Evolutionary conservation across 2,329 filamentous ascomycete genomes (phyloP).

Genomic region (Colletotrichum lini): DNA sequence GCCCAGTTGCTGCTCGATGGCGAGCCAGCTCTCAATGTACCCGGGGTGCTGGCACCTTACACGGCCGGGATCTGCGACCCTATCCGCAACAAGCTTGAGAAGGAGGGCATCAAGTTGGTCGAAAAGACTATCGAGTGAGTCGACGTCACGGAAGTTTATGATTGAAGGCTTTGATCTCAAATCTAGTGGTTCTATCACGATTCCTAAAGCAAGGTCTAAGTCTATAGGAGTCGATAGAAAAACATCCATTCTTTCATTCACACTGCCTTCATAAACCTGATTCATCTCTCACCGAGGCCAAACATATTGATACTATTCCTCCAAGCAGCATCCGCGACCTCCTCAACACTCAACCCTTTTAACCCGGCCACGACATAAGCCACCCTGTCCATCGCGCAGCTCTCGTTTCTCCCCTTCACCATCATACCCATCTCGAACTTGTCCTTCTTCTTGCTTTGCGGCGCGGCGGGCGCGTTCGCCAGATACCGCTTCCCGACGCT

Average conservation of each 20-base stretch:
- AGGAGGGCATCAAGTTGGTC: slow-evolving; percentile 79
- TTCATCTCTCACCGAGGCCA: slow-evolving; percentile 23
- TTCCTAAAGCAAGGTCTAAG: neutral
- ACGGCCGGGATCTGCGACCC: slow-evolving; percentile 78
- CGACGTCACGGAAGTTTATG: neutral
- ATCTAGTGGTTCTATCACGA: neutral
- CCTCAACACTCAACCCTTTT: slow-evolving; percentile 58
- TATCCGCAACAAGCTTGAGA: slow-evolving; percentile 82
- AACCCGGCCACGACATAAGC: slow-evolving; percentile 64
- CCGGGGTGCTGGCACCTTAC: slow-evolving; percentile 85
- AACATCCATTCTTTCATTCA: no score
- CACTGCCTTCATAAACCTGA: no score
- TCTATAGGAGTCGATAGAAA: neutral
- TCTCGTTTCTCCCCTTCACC: slow-evolving; percentile 67
- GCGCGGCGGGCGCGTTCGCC: slow-evolving; percentile 53
- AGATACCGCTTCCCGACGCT: slow-evolving; percentile 60
- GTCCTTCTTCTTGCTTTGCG: slow-evolving; percentile 62
- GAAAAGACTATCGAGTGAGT: slow-evolving; percentile 71
- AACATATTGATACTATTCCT: slow-evolving; percentile 53
- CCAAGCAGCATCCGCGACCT: slow-evolving; percentile 58
- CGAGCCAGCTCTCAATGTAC: slow-evolving; percentile 71
- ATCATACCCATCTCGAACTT: slow-evolving; percentile 61
- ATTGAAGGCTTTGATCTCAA: neutral
- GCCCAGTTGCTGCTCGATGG: slow-evolving; percentile 84
- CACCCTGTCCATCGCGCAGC: slow-evolving; percentile 62